Evolutionary conservation across 768 basidiomycete species (phyloP).

Genomic region (Pleurotus djamor): DNA sequence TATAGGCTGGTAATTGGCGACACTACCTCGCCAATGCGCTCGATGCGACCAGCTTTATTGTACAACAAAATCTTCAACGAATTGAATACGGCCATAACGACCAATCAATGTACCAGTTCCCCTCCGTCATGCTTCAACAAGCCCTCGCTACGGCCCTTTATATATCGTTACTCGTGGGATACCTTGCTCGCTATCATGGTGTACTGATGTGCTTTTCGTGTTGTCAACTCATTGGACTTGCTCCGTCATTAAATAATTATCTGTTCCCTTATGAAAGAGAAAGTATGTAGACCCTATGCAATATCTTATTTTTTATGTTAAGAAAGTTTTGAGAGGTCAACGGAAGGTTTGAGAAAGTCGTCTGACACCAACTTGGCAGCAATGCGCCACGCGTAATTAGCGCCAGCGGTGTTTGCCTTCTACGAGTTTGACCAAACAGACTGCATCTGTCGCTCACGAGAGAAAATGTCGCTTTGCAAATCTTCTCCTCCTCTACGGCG

Average conservation of each 20-base stretch:
- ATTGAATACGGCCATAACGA: not conserved
- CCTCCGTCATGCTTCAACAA: not conserved
- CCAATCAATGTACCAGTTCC: not conserved
- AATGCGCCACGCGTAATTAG: not conserved
- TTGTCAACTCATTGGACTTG: not conserved
- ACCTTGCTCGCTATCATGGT: not conserved
- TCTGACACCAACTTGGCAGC: no score
- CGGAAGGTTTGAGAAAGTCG: no score
- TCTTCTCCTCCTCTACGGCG: conserved; percentile 28
- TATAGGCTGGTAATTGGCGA: not conserved
- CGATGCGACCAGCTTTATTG: not conserved
- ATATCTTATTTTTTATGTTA: no score
- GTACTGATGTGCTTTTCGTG: not conserved
- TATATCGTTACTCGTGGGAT: not conserved
- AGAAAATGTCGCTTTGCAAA: conserved; percentile 31
- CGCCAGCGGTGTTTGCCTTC: conserved; percentile 20
- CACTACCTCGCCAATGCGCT: not conserved
- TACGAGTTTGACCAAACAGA: conserved; percentile 31
- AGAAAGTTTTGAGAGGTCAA: no score
- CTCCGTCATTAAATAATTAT: not conserved
- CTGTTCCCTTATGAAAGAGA: not conserved
- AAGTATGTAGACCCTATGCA: no score
- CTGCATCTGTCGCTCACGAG: conserved; percentile 37
- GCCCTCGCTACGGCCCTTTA: not conserved
- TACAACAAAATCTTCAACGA: not conserved